Evolutionary conservation across 2,329 filamentous ascomycete species (phyloP), one percentile per base, ranked within the genome.

Genomic region (Rhinocladiella mackenziei): DNA sequence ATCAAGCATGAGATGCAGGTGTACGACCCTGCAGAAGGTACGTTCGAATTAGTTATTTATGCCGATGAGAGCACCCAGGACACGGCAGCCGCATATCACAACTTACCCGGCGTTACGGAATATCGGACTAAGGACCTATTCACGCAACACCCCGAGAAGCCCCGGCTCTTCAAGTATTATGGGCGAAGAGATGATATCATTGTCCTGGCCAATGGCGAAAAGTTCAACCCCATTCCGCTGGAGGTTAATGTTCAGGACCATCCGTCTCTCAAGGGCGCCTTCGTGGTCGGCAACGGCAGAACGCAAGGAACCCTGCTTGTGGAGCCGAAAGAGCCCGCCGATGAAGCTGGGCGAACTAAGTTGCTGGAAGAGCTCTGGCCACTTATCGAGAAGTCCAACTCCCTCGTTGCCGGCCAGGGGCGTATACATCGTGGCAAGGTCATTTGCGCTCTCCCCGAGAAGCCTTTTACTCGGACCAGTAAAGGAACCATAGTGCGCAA

Each of bases 181-280:
- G n/a, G n/a, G n/a, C n/a, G n/a, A n/a, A n/a, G n/a, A n/a, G 71
- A 75, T 37, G 71, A 74, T 49, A 63, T 66, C 5, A 56, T 75
- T 4, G 68, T 68, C 0, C 56, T 75, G 3, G 59, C 69, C 3
- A 75, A 74, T 42, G 72, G 72, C 5, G 71, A 75, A 55, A 75
- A 75, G 44, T 67, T 71, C 1, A 62, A 70, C 14, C 71, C 72
- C 0, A 59, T 74, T 3, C 60, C 65, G 0, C 65, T 72, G 19
- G 80, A 83, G 57, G 70, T 73, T 2, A 65, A 68, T 0, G 71
- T 82, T 4, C 18, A 35, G 29, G 35, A 20, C 1, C 30, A 42
- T 35, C 19, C 43, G 4, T 4, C 23, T 7, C 20, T 51, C 1
- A 46, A 28, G 4, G 15, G 14, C 8, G 42, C 36, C 6, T 4